Conservation (phyloP, 1,139 yeast species). For the Magnusiomyces fungicola region DNA sequence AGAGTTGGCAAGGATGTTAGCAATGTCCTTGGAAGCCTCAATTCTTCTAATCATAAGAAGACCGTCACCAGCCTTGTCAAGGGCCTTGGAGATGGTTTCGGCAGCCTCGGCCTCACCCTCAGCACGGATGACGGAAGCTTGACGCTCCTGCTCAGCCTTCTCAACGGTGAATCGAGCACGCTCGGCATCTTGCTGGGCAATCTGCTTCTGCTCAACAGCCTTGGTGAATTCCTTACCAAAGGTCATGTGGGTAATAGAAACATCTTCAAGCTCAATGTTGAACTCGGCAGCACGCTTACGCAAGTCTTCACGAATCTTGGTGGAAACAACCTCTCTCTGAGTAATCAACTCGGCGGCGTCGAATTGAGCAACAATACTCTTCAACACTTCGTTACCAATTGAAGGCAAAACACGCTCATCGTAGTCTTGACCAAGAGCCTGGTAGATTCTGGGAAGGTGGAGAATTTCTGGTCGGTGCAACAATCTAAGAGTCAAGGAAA, state of each 20-base stretch:
- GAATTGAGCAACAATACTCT: conserved; percentile 93
- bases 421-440: conserved; percentile 84
- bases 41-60: conserved; percentile 87
- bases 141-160: conserved; percentile 95
- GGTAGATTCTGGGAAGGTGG: conserved; percentile 79
- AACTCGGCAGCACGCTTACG: conserved; percentile 81
- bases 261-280: conserved; percentile 89
- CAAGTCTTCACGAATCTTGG: conserved; percentile 82
- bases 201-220: conserved; percentile 98
- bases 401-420: conserved; percentile 97
- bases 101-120: conserved; percentile 99
- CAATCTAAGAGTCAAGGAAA: conserved; percentile 84
- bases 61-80: conserved; percentile 94
- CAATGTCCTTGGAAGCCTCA: conserved; percentile 95
- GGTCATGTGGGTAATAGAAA: conserved; percentile 95
- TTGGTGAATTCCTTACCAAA: conserved; percentile 96
- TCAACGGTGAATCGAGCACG: conserved; percentile 92
- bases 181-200: conserved; percentile 99
- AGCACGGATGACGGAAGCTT: conserved; percentile 90
- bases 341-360: conserved; percentile 98
- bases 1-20: conserved; percentile 73
- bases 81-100: conserved; percentile 87
- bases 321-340: conserved; percentile 91
- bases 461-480: conserved; percentile 89
- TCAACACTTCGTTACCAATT: conserved; percentile 91